Evolutionary conservation across 768 basidiomycete species (phyloP).

Genomic region (Leccinum subtestaceum): DNA sequence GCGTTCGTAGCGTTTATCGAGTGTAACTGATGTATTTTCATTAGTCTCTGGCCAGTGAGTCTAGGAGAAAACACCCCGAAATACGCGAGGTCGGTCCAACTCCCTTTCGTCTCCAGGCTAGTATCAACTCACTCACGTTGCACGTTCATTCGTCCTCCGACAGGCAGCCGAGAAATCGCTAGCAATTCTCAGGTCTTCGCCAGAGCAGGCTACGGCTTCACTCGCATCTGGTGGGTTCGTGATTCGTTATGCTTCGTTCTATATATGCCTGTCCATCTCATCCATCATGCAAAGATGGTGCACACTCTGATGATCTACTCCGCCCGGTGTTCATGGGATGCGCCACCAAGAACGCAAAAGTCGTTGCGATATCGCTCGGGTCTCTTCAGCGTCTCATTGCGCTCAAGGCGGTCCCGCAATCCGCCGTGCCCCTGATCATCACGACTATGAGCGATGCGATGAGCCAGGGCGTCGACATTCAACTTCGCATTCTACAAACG

Average conservation of each 20-base stretch:
- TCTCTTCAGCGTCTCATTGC: slow-evolving; percentile 89
- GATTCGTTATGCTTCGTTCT: neutral
- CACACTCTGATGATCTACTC: slow-evolving; percentile 77
- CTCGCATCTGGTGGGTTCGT: slow-evolving; percentile 66
- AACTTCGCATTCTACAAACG: slow-evolving; percentile 90
- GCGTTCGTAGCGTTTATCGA: neutral
- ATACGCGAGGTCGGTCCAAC: slow-evolving; percentile 73
- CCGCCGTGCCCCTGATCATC: slow-evolving; percentile 75
- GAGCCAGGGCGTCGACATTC: slow-evolving; percentile 95
- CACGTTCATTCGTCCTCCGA: neutral
- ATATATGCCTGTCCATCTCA: neutral
- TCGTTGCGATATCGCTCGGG: slow-evolving; percentile 87
- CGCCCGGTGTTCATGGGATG: slow-evolving; percentile 93
- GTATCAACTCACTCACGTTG: slow-evolving; percentile 7
- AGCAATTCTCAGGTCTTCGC: slow-evolving; percentile 74
- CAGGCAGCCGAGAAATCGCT: slow-evolving; percentile 88
- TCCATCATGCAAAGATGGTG: slow-evolving; percentile 49
- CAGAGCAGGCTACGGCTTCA: slow-evolving; percentile 71
- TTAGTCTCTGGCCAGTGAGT: slow-evolving; percentile 85
- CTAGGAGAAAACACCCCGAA: slow-evolving; percentile 85
- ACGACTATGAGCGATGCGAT: slow-evolving; percentile 84
- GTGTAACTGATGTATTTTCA: slow-evolving; percentile 4
- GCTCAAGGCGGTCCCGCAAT: slow-evolving; percentile 80
- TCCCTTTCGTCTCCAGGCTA: neutral
- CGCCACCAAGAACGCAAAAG: slow-evolving; percentile 89